phyloP scores from a whole-genome alignment of 2,329 filamentous ascomycete genomes.

The Blastomyces emzantsi region DNA sequence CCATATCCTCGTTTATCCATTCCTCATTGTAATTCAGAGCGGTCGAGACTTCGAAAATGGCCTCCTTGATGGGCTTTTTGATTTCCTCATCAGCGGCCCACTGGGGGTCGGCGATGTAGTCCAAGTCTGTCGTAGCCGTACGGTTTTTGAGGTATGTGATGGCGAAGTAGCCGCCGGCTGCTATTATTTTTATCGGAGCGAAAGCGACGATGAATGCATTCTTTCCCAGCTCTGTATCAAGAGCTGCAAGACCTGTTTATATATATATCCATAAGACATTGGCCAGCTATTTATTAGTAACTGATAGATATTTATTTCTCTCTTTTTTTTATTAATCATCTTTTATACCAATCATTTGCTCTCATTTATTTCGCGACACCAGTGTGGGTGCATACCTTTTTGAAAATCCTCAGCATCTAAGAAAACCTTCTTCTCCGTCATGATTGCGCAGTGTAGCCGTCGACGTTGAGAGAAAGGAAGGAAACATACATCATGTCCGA shows the following conservation, averaged over 20 bases:
- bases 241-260: slow-evolving; percentile 22
- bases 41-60: slow-evolving; percentile 21
- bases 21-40: slow-evolving; percentile 20
- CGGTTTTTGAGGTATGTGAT: slow-evolving; percentile 25
- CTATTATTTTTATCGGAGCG: slow-evolving; percentile 26
- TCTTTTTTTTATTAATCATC: too few species aligned
- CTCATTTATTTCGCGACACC: neutral
- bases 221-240: slow-evolving; percentile 26
- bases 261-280: neutral
- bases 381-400: neutral
- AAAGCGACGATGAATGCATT: slow-evolving; percentile 26
- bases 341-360: neutral
- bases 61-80: slow-evolving; percentile 21
- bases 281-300: neutral
- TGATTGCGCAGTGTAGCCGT: neutral
- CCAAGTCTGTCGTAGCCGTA: slow-evolving; percentile 26
- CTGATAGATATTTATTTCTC: neutral
- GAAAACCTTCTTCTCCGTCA: slow-evolving; percentile 5
- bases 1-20: slow-evolving; percentile 29
- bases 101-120: slow-evolving; percentile 28
- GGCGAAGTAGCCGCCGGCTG: slow-evolving; percentile 26
- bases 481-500: neutral
- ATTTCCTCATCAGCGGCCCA: slow-evolving; percentile 27
- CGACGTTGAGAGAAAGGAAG: neutral
- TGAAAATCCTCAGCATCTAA: slow-evolving; percentile 4